Evolutionary conservation across 306 rosid species (phyloP).

Genomic region (Dalbergia cochinchinensis): DNA sequence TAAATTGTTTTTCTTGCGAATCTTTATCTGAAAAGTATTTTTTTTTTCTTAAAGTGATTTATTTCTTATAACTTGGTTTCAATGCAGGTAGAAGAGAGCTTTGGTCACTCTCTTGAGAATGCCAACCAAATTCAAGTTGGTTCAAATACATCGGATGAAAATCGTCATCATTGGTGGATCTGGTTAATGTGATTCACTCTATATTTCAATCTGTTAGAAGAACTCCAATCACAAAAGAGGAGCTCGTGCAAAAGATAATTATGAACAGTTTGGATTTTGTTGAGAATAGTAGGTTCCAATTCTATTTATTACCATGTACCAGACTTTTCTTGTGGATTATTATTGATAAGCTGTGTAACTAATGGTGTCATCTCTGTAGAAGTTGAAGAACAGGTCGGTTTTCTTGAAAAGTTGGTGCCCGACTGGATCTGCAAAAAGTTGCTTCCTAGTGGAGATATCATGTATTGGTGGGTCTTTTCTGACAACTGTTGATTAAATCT

Average conservation of each 20-base stretch:
- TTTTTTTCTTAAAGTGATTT: slow-evolving; percentile 1
- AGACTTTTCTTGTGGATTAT: slow-evolving; percentile 39
- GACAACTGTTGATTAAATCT: slow-evolving; percentile 1
- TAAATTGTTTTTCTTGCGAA: background rate
- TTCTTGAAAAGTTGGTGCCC: slow-evolving; percentile 64
- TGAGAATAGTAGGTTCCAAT: slow-evolving; percentile 61
- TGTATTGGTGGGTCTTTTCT: slow-evolving; percentile 58
- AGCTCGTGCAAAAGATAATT: slow-evolving; percentile 76
- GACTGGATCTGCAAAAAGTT: slow-evolving; percentile 65
- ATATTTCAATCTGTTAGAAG: slow-evolving; percentile 62
- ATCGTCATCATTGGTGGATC: slow-evolving; percentile 52
- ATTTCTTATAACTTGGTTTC: slow-evolving; percentile 32
- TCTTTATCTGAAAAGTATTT: background rate
- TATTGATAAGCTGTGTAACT: slow-evolving; percentile 30
- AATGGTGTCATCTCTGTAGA: slow-evolving; percentile 51
- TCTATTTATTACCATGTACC: slow-evolving; percentile 11
- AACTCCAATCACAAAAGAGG: slow-evolving; percentile 71
- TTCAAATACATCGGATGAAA: slow-evolving; percentile 17
- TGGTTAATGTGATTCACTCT: slow-evolving; percentile 62
- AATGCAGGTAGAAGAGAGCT: slow-evolving; percentile 51
- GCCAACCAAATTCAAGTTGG: slow-evolving; percentile 41
- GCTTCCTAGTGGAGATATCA: slow-evolving; percentile 55
- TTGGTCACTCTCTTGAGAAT: slow-evolving; percentile 41
- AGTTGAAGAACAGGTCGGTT: slow-evolving; percentile 66
- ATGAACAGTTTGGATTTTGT: slow-evolving; percentile 61